Percentiles rank a stretch among this genome's conserved stretches.
phyloP scores from a whole-genome alignment of 331 rosid species.

The Erythrophleum ivorense region DNA sequence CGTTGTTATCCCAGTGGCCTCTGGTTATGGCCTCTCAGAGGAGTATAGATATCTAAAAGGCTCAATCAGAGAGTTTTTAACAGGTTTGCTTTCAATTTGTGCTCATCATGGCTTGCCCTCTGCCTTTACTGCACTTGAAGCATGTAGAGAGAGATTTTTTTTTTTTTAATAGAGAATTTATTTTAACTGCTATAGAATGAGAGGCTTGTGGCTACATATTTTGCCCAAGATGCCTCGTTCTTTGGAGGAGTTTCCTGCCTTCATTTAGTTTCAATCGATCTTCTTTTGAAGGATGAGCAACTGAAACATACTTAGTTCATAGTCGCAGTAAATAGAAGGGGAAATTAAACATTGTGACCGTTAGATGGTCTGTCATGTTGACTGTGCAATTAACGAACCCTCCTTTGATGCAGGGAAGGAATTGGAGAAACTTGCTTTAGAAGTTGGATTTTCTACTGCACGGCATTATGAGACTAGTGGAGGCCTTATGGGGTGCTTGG shows the following conservation, averaged over 20 bases:
- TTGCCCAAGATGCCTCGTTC: background rate
- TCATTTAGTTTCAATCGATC: background rate
- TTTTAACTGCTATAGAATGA: slow-evolving; percentile 9
- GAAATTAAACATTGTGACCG: background rate
- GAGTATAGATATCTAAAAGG: slow-evolving; percentile 77
- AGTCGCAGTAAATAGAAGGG: background rate
- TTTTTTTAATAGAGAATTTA: background rate
- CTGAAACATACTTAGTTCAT: slow-evolving; percentile 4
- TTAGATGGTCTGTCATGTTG: background rate
- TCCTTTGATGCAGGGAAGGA: slow-evolving; percentile 68
- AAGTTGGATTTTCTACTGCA: slow-evolving; percentile 80
- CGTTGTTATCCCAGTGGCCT: slow-evolving; percentile 81
- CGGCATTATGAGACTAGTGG: slow-evolving; percentile 79
- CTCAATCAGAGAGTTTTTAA: slow-evolving; percentile 78
- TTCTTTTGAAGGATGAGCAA: slow-evolving; percentile 8
- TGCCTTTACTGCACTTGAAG: background rate
- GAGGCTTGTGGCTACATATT: background rate
- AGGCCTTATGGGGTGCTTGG: slow-evolving; percentile 89
- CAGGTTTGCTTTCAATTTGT: slow-evolving; percentile 58
- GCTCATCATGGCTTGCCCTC: background rate
- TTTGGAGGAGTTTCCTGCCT: slow-evolving; percentile 1
- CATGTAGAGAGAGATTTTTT: background rate
- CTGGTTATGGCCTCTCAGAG: slow-evolving; percentile 78
- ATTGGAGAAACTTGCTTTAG: slow-evolving; percentile 77
- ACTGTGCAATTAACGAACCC: slow-evolving; percentile 9